phyloP scores from a whole-genome alignment of 2,329 filamentous ascomycete species.

The Hypomyces rosellus region DNA sequence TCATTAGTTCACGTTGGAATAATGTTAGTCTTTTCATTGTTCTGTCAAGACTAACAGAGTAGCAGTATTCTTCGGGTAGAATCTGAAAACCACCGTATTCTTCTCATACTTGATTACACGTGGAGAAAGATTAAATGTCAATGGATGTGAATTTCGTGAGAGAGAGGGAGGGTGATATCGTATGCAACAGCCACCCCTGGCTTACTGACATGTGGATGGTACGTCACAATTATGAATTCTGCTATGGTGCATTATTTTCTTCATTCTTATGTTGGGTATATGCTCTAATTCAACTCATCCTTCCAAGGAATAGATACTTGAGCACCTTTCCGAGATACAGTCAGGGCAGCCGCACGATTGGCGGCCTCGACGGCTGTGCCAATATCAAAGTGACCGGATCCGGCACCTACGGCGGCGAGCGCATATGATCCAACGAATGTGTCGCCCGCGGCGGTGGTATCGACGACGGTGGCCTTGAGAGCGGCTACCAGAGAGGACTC shows the following conservation, averaged over 20 bases:
- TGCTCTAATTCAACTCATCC: slow-evolving; percentile 32
- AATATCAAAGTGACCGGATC: slow-evolving; percentile 40
- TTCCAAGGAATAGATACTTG: slow-evolving; percentile 40
- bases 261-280: slow-evolving; percentile 1
- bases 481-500: slow-evolving; percentile 51
- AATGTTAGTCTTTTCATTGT: too few relatives aligned
- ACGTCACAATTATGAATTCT: slow-evolving; percentile 3
- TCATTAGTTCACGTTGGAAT: too few relatives aligned
- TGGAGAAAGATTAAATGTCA: too few relatives aligned
- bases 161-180: too few relatives aligned
- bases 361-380: slow-evolving; percentile 53
- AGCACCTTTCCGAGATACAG: slow-evolving; percentile 36
- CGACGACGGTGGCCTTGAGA: slow-evolving; percentile 68
- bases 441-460: slow-evolving; percentile 91
- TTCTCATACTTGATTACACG: too few relatives aligned
- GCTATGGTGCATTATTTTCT: slow-evolving; percentile 13
- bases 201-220: neutral
- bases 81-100: too few relatives aligned
- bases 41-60: too few relatives aligned
- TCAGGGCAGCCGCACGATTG: slow-evolving; percentile 35
- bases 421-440: slow-evolving; percentile 90
- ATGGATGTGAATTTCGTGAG: too few relatives aligned
- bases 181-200: too few relatives aligned
- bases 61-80: too few relatives aligned
- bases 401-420: slow-evolving; percentile 56